Evolutionary conservation across 2,329 filamentous ascomycete species (phyloP).

Genomic region (Colletotrichum australisinense): DNA sequence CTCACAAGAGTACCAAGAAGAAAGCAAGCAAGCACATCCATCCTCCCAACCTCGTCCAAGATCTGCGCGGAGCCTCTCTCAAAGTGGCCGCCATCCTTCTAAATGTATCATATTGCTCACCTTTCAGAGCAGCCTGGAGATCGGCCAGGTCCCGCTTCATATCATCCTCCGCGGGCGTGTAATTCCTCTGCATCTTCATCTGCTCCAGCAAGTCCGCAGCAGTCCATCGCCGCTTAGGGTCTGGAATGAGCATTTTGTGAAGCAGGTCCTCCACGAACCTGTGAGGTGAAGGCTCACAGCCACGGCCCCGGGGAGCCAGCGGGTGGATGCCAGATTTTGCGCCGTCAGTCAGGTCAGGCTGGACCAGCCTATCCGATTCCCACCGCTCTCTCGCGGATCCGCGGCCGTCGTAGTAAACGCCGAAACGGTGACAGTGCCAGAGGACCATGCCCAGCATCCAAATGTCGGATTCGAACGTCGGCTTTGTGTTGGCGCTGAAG

Average conservation of each 20-base stretch:
- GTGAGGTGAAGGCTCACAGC: not conserved
- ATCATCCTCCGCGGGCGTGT: not conserved
- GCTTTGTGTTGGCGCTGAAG: not conserved
- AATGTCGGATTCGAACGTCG: slow-evolving; percentile 1
- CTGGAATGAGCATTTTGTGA: not conserved
- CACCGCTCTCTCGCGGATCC: not conserved
- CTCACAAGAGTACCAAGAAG: not conserved
- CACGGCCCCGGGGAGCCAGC: not conserved
- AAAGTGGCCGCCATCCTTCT: not conserved
- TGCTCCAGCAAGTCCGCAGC: not conserved
- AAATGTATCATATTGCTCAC: not conserved
- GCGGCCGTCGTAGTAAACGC: not conserved
- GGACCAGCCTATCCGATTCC: not conserved
- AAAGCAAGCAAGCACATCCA: not conserved
- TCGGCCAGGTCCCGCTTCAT: not conserved
- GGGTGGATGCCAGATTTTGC: not conserved
- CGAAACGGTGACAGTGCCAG: slow-evolving; percentile 8
- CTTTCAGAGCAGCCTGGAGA: not conserved
- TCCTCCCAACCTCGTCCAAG: not conserved
- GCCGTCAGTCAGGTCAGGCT: not conserved
- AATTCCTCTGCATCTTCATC: not conserved
- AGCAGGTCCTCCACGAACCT: not conserved
- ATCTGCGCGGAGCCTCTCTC: not conserved
- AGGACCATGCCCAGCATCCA: slow-evolving; percentile 27
- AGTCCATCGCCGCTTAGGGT: not conserved